Base-by-base conservation (phyloP, 768 basidiomycete species). In the Coprinellus aureogranulatus region DNA sequence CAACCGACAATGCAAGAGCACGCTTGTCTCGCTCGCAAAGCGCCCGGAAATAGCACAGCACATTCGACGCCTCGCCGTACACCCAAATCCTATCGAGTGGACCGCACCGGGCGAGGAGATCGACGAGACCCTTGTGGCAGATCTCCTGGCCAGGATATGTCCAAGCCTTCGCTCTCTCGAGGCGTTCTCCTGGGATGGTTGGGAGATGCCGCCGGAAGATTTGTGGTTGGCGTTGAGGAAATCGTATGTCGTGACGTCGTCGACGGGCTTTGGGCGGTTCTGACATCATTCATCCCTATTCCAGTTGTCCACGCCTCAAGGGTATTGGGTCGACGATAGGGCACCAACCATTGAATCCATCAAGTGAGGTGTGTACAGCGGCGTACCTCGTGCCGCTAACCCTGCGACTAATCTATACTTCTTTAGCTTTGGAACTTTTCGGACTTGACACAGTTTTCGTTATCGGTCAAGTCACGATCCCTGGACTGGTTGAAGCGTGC, bases 21-120 rank as follows among this genome's bases (percentile, higher is more conserved):
- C 68, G 2, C 64, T 75, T 4, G 64, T 68, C 54, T 86, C 86
- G 2, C 83, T 94, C 54, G 85, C 68, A 2, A 66, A 65, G 57
- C 65, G 60, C 42, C 70, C 69, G 28, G 70, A 70, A 28, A 58
- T 71, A 18, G 62, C 67, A 10, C 68, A 61, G 31, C 64, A 72
- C 52, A 66, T 77, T 26, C 64, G 61, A 11, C 59, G 56, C 5
- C 66, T 75, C 23, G 59, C 59, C 23, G 69, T 75, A 4, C 65
- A 66, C 25, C 72, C 72, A 14, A 77, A 77, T 58, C 67, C 65
- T 49, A 54, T 65, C 27, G 70, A 75, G 53, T 69, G 72, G 67
- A 72, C 74, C 2, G 57, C 67, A n/a, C 57, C 66, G 11, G 68
- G 67, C 50, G 73, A 75, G 14, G 63, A 69, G 47, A 58, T 71